Base-by-base conservation (phyloP, 768 basidiomycete genomes). In the Cyclocybe cylindracea region DNA sequence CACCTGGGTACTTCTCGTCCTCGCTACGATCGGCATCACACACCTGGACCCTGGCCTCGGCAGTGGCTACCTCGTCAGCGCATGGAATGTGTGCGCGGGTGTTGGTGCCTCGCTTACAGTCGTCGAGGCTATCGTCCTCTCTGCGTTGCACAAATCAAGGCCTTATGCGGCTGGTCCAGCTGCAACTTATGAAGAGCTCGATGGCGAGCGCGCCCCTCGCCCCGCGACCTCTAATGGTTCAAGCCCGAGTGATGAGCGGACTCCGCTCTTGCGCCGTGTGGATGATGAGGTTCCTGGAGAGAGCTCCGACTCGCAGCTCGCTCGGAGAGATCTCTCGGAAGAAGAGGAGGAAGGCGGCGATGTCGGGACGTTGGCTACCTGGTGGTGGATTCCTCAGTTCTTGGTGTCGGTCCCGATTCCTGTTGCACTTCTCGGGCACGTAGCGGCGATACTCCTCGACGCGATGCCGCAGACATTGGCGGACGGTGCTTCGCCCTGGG, bases 1-100 rank as follows among this genome's bases (percentile, higher is more conserved):
- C 42, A 82, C 81, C 4, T 88, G 84, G 83, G 48, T 80, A 2
- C 63, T 84, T 2, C 79, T 87, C 29, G 66, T 86, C 10, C 54
- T 74, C 29, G 71, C 79, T 13, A 84, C 83, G 0, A 52, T 77
- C 14, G 65, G 73, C 6, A 68, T 82, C 35, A 74, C 70, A 14
- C 65, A 63, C 5, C 53, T 70, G 2, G 34, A 60, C 8, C 60
- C 62, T 2, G 58, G 63, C 9, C 57, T 87, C 6, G 83, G 81
- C 1, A 78, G 82, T 5, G 66, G 79, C 10, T 89, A 87, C 59
- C 76, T 83, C 56, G 57, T 85, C 31, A 82, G 78, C 0, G 71
- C 72, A 3, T 85, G 83, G 79, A 79, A 86, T 50, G 60, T 65
- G 0, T 71, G 72, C 19, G 66, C 76, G 4, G 71, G 77, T 39